These are phyloP conservation scores for Vitis labrusca DNA, from an alignment of 164 flowering plant species.

Conservation along the genomic window DNA sequence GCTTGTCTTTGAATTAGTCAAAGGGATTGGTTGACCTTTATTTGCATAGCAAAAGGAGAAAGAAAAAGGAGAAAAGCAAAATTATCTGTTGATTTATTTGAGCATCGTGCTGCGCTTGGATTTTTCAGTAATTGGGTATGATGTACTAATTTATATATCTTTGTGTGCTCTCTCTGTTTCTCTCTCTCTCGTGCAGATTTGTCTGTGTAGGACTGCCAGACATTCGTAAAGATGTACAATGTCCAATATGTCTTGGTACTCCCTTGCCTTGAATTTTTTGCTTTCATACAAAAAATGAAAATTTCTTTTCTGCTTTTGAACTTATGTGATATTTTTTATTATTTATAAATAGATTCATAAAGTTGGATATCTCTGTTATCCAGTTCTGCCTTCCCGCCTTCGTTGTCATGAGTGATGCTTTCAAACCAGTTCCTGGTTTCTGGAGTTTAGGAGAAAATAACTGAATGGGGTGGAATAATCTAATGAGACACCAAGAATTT, in stretches of 20 bases:
- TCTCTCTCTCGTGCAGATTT: constrained; percentile 30
- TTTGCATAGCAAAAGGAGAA: no score
- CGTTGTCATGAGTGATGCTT: no score
- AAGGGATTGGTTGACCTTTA: neutral
- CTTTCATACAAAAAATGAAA: neutral
- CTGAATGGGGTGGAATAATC: no score
- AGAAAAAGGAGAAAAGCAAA: no score
- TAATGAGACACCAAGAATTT: no score
- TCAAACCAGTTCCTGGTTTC: no score
- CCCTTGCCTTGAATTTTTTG: neutral
- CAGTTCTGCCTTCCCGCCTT: no score
- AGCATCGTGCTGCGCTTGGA: neutral
- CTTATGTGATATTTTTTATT: no score
- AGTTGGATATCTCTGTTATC: no score
- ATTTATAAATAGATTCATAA: no score
- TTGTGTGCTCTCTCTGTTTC: neutral
- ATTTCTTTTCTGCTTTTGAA: neutral
- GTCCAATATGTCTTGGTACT: constrained; percentile 42
- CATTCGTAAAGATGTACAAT: constrained; percentile 42
- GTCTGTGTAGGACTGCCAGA: constrained; percentile 31
- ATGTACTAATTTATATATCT: neutral
- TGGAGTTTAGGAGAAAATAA: no score
- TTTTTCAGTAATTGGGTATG: neutral
- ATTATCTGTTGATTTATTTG: no score
- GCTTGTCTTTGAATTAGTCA: neutral